Evolutionary conservation across 108 stramenopile genomes (phyloP), one percentile per base, ranked within the genome.

Genomic region (Seminavis robusta): DNA sequence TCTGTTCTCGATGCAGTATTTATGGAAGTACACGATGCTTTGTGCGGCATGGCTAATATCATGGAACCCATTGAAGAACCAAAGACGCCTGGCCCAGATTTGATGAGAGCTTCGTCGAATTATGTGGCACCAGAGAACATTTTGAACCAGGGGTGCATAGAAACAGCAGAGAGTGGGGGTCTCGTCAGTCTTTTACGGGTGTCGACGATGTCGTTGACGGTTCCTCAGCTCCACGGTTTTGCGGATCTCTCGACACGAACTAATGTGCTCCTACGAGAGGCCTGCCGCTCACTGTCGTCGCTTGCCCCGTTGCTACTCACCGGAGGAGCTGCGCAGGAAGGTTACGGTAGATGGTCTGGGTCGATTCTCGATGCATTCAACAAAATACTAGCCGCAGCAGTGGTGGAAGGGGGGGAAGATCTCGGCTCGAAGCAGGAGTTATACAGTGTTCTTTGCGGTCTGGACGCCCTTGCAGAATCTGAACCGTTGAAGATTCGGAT

Each of bases 401-500:
- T n/a, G n/a, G n/a, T n/a, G n/a, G n/a, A n/a, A 40, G 49, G 34
- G 41, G 44, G 20, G 13, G 17, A 19, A 1, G 43, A 63, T 7
- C 1, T 29, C 2, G 31, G n/a, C n/a, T 47, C 16, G 20, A 25
- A 41, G 67, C 16, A 10, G 38, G 24, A 2, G 33, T 33, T 4
- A 33, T 49, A 63, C 38, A 70, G 67, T 71, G 69, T 73, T 26
- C 56, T 80, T 25, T 54, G 42, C 16, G 83, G 83, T 7, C 52
- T 84, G 28, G 66, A 50, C 8, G 78, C 74, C 3, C 58, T 84
- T 10, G 83, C 83, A 21, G 34, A 59, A 13, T 84, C 57, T 26
- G 83, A 79, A 17, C 79, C 83, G n/a, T 47, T 84, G 45, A 74
- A 72, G 43, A 74, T 78, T 7, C 59, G 65, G 23, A 76, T 80